Conservation (phyloP, 2,329 filamentous ascomycete genomes). For the Talaromyces sp. region DNA sequence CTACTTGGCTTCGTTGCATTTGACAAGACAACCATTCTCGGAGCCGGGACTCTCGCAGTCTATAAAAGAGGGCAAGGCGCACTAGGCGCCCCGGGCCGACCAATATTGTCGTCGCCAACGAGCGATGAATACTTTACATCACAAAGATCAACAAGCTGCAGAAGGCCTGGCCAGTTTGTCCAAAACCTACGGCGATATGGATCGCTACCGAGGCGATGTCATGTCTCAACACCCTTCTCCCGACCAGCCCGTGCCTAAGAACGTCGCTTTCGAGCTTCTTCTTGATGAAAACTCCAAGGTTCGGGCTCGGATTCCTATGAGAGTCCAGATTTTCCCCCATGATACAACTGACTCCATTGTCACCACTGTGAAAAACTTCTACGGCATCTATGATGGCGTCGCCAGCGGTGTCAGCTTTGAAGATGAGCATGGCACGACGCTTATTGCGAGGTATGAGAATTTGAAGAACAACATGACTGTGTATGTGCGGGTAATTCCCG, state of each 20-base stretch:
- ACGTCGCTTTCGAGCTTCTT: constrained; percentile 60
- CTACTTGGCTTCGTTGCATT: neutral
- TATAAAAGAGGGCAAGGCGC: constrained; percentile 9
- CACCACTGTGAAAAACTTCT: constrained; percentile 98
- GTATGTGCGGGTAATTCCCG: constrained; percentile 75
- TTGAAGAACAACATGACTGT: constrained; percentile 88
- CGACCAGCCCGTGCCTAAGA: constrained; percentile 46
- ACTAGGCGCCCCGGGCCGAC: constrained; percentile 7
- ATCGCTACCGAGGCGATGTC: constrained; percentile 20
- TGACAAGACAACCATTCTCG: neutral
- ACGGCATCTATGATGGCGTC: constrained; percentile 80
- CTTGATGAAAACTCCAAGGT: constrained; percentile 54
- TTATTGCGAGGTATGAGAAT: constrained; percentile 96
- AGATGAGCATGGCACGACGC: constrained; percentile 78
- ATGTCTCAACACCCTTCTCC: constrained; percentile 31
- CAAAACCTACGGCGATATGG: constrained; percentile 25
- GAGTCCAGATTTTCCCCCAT: constrained; percentile 83
- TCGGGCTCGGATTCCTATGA: constrained; percentile 59
- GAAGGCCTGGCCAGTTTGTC: constrained; percentile 24
- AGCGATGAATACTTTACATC: constrained; percentile 29
- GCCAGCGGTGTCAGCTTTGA: constrained; percentile 90
- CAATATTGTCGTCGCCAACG: constrained; percentile 20
- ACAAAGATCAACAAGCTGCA: constrained; percentile 24
- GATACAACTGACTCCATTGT: constrained; percentile 98
- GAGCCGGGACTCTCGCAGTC: neutral